A percentile compares a stretch with the other conserved stretches of the same genome.
Evolutionary conservation across 1,284 basidiomycete species (phyloP).

Genomic region (Neolentinus lepideus): DNA sequence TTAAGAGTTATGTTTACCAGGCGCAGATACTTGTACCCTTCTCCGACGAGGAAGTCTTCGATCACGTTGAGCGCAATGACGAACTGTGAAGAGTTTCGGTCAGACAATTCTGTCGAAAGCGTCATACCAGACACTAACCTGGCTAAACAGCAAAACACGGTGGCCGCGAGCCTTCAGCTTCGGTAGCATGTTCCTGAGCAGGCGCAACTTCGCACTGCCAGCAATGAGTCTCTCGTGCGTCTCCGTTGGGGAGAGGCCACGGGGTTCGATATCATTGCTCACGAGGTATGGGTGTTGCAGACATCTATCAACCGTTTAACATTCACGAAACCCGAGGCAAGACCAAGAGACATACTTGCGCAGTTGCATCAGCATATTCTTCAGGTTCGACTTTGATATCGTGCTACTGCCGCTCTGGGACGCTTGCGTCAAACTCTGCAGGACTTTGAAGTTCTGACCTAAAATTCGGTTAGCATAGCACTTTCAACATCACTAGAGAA

Average conservation of each 20-base stretch:
- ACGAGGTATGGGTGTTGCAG: slow-evolving; percentile 91
- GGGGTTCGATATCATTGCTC: slow-evolving; percentile 75
- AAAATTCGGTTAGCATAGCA: slow-evolving; percentile 1
- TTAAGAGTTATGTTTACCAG: slow-evolving; percentile 53
- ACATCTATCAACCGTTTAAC: slow-evolving; percentile 39
- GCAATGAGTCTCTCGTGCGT: slow-evolving; percentile 78
- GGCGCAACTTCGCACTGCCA: slow-evolving; percentile 82
- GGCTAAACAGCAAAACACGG: slow-evolving; percentile 94
- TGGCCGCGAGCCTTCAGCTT: slow-evolving; percentile 89
- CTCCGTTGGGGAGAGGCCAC: slow-evolving; percentile 49
- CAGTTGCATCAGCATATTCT: slow-evolving; percentile 83
- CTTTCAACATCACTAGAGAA: neutral
- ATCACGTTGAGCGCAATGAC: slow-evolving; percentile 87
- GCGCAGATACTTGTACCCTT: slow-evolving; percentile 86
- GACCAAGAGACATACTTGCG: slow-evolving; percentile 53
- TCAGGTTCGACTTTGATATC: slow-evolving; percentile 44
- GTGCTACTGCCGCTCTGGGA: slow-evolving; percentile 25
- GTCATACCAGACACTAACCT: slow-evolving; percentile 46
- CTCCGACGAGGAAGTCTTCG: slow-evolving; percentile 89
- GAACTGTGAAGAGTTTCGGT: slow-evolving; percentile 45
- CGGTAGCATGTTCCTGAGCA: slow-evolving; percentile 78
- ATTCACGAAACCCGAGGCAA: slow-evolving; percentile 4
- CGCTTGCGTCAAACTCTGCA: slow-evolving; percentile 49
- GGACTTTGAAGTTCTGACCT: slow-evolving; percentile 65
- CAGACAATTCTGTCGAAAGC: slow-evolving; percentile 2